phyloP scores from a whole-genome alignment of 345 rosid genomes.

The Lumnitzera littorea region DNA sequence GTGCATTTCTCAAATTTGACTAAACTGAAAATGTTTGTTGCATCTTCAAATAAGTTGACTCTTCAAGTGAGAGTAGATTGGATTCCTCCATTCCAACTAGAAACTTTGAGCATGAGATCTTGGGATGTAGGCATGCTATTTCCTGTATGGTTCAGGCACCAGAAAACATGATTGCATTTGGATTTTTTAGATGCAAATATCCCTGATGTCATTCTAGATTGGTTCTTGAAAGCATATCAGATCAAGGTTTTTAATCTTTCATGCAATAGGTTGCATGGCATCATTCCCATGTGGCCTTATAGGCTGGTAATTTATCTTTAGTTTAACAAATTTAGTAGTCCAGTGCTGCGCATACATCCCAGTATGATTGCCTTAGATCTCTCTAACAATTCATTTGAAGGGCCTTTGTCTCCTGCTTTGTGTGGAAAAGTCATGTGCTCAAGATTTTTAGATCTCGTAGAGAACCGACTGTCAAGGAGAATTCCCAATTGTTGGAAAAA shows the following conservation, averaged over 20 bases:
- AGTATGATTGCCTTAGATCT: slow-evolving; percentile 20
- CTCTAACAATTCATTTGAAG: slow-evolving; percentile 26
- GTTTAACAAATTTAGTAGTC: slow-evolving; percentile 11
- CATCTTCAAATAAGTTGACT: slow-evolving; percentile 12
- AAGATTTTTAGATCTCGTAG: slow-evolving; percentile 24
- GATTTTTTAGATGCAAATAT: slow-evolving; percentile 21
- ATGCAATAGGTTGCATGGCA: slow-evolving; percentile 21
- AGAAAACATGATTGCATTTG: background rate
- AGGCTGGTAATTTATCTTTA: slow-evolving; percentile 10
- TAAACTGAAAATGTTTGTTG: slow-evolving; percentile 1
- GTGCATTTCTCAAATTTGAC: slow-evolving; percentile 21
- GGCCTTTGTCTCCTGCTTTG: slow-evolving; percentile 18
- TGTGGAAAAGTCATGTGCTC: background rate
- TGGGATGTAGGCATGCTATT: slow-evolving; percentile 24
- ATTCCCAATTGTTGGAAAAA: slow-evolving; percentile 22
- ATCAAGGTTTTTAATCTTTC: slow-evolving; percentile 12
- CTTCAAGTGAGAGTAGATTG: slow-evolving; percentile 15
- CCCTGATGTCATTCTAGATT: slow-evolving; percentile 10
- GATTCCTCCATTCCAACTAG: slow-evolving; percentile 23
- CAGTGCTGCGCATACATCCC: slow-evolving; percentile 8
- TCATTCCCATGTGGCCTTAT: slow-evolving; percentile 8
- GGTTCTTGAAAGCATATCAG: slow-evolving; percentile 17
- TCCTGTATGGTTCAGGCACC: slow-evolving; percentile 24
- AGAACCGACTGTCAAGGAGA: slow-evolving; percentile 20
- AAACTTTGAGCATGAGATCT: background rate